A percentile compares a stretch with the other conserved stretches of the same genome.
Evolutionary conservation across 2,329 filamentous ascomycete genomes (phyloP).

Genomic region (Fusarium luffae): DNA sequence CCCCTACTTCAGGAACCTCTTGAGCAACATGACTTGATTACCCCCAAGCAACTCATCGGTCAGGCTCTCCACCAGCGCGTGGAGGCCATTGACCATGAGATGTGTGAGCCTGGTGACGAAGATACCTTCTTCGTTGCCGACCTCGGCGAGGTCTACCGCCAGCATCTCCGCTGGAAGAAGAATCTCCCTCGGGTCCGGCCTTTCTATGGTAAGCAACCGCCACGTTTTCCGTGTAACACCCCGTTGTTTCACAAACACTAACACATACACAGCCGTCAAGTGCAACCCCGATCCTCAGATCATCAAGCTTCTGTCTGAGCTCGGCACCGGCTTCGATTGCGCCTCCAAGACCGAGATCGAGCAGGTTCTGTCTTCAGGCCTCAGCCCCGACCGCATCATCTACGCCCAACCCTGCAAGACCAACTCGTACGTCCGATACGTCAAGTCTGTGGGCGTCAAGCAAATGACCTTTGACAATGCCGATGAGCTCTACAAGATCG

Average conservation of each 20-base stretch:
- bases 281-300: slow-evolving; percentile 96
- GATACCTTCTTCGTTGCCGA: slow-evolving; percentile 99
- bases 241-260: background rate
- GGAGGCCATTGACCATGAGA: slow-evolving; percentile 84
- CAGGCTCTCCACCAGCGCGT: slow-evolving; percentile 88
- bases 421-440: slow-evolving; percentile 95
- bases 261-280: slow-evolving; percentile 79
- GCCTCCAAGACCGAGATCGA: slow-evolving; percentile 98
- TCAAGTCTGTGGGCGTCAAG: slow-evolving; percentile 84
- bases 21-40: slow-evolving; percentile 55
- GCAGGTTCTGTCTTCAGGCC: slow-evolving; percentile 83
- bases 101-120: slow-evolving; percentile 91
- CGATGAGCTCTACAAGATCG: slow-evolving; percentile 98
- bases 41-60: slow-evolving; percentile 84
- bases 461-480: slow-evolving; percentile 99
- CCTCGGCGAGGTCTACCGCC: slow-evolving; percentile 97
- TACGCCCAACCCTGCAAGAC: slow-evolving; percentile 99
- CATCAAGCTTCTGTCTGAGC: slow-evolving; percentile 83
- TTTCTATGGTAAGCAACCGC: slow-evolving; percentile 81
- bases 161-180: slow-evolving; percentile 98
- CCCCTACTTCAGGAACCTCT: slow-evolving; percentile 53
- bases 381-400: slow-evolving; percentile 92
- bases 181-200: slow-evolving; percentile 92
- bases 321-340: slow-evolving; percentile 97
- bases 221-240: no score